Evolutionary conservation across 2,329 filamentous ascomycete species (phyloP).

Genomic region (Berkeleyomyces rouxiae): DNA sequence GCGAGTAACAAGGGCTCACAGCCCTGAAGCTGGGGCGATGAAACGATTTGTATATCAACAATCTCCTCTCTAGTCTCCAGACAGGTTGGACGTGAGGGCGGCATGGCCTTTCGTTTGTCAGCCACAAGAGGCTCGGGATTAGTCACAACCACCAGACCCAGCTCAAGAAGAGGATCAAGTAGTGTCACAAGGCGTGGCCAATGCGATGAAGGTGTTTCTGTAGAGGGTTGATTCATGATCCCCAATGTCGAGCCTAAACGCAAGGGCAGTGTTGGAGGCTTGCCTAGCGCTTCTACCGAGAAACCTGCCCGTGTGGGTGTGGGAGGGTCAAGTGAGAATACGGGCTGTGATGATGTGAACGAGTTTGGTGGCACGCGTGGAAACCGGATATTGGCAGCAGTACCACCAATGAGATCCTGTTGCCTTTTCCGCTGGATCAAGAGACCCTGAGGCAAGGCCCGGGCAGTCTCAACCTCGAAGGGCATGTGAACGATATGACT

Average conservation of each 20-base stretch:
- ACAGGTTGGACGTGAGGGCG: conserved; percentile 30
- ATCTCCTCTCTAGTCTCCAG: conserved; percentile 68
- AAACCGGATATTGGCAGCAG: conserved; percentile 23
- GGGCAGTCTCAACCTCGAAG: conserved; percentile 80
- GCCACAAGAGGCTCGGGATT: conserved; percentile 28
- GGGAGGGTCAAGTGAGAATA: conserved; percentile 23
- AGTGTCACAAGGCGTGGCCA: conserved; percentile 68
- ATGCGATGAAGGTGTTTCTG: conserved; percentile 37
- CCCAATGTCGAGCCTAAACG: conserved; percentile 38
- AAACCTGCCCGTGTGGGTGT: conserved; percentile 23
- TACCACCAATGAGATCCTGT: conserved; percentile 15
- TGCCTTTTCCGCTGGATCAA: conserved; percentile 68
- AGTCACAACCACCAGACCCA: conserved; percentile 59
- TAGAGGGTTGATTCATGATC: conserved; percentile 38
- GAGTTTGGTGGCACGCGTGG: conserved; percentile 62
- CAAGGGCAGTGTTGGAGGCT: conserved; percentile 36
- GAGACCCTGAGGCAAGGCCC: conserved; percentile 66
- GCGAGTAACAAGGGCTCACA: conserved; percentile 48
- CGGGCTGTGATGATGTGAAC: conserved; percentile 51
- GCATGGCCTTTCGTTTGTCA: conserved; percentile 18
- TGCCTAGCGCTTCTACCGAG: conserved; percentile 39
- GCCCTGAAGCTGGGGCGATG: conserved; percentile 32
- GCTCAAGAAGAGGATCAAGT: conserved; percentile 69
- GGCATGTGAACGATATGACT: conserved; percentile 84
- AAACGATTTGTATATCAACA: conserved; percentile 57